phyloP scores from a whole-genome alignment of 192 early-diverging fungal species.

The Coemansia sp. region DNA sequence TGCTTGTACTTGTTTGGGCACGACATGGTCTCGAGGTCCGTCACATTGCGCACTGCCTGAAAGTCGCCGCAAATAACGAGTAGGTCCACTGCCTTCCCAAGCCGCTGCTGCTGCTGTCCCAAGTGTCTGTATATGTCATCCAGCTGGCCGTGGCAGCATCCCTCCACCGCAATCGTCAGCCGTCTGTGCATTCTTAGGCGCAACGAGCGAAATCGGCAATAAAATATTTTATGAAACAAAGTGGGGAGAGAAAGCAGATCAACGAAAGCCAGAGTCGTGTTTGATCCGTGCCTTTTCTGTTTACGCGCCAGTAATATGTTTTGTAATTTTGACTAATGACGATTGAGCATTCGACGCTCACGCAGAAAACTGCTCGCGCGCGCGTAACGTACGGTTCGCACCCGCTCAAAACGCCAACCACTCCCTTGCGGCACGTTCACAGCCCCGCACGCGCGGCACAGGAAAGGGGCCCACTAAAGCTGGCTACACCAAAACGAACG shows the following conservation, averaged over 20 bases:
- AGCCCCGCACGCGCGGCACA: not conserved
- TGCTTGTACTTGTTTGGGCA: slow-evolving; percentile 82
- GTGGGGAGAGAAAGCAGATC: not conserved
- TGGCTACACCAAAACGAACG: not conserved
- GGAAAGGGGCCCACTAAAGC: not conserved
- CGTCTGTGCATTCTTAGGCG: slow-evolving; percentile 19
- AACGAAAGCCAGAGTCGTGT: not conserved
- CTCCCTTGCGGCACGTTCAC: not conserved
- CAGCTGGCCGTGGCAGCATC: slow-evolving; percentile 94
- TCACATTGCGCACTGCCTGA: slow-evolving; percentile 82
- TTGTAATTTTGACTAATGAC: not conserved
- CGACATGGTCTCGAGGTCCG: slow-evolving; percentile 77
- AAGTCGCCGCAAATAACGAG: slow-evolving; percentile 98
- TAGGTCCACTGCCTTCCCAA: slow-evolving; percentile 77
- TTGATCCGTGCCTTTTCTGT: no score
- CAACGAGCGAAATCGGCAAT: no score
- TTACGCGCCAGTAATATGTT: not conserved
- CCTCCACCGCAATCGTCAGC: slow-evolving; percentile 80
- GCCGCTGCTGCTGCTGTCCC: slow-evolving; percentile 42
- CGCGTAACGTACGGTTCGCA: slow-evolving; percentile 21
- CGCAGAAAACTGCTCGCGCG: not conserved
- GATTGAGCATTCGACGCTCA: not conserved
- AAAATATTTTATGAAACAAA: not conserved
- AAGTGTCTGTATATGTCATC: slow-evolving; percentile 82
- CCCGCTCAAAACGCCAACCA: not conserved